Percentiles rank a stretch among this genome's conserved stretches.
These are phyloP conservation scores for Ceratocystis variospora DNA, from an alignment of 2,329 filamentous ascomycete species.

Conservation along the genomic window DNA sequence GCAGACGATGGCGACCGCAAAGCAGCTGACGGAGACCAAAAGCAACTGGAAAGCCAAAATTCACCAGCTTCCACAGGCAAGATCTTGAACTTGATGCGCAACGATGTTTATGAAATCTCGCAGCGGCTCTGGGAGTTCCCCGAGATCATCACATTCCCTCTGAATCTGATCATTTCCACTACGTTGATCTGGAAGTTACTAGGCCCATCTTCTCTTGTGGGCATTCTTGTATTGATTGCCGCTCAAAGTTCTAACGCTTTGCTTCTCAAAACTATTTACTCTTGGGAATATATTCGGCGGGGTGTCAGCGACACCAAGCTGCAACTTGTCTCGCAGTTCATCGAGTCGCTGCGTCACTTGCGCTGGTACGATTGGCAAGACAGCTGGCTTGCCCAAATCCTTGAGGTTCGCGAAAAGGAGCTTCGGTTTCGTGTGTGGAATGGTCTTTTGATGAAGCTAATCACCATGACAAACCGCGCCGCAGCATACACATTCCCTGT, in stretches of 20 bases:
- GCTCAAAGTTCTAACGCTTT: slow-evolving; percentile 52
- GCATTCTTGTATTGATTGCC: slow-evolving; percentile 44
- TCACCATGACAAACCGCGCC: slow-evolving; percentile 55
- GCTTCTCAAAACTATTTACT: slow-evolving; percentile 36
- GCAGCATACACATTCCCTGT: slow-evolving; percentile 66
- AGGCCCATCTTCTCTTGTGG: slow-evolving; percentile 56
- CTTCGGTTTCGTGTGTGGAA: slow-evolving; percentile 50
- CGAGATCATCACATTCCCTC: slow-evolving; percentile 58
- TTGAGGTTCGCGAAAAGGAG: slow-evolving; percentile 54
- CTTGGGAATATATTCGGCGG: slow-evolving; percentile 56
- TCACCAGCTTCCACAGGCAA: slow-evolving; percentile 63
- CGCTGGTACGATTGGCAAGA: slow-evolving; percentile 75
- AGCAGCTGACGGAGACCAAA: slow-evolving; percentile 19
- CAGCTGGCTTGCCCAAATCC: slow-evolving; percentile 56
- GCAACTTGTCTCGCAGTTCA: slow-evolving; percentile 70
- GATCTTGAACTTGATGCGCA: slow-evolving; percentile 75
- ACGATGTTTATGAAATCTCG: slow-evolving; percentile 67
- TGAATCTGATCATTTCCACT: slow-evolving; percentile 62
- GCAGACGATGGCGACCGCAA: slow-evolving; percentile 18
- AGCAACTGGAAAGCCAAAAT: slow-evolving; percentile 7
- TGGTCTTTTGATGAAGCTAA: slow-evolving; percentile 46
- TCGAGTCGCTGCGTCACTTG: slow-evolving; percentile 70
- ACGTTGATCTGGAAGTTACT: slow-evolving; percentile 64
- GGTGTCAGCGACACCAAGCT: slow-evolving; percentile 62
- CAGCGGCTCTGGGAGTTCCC: slow-evolving; percentile 83